Conservation (phyloP, 108 stramenopile genomes). For the Fragilariopsis cylindrus region DNA sequence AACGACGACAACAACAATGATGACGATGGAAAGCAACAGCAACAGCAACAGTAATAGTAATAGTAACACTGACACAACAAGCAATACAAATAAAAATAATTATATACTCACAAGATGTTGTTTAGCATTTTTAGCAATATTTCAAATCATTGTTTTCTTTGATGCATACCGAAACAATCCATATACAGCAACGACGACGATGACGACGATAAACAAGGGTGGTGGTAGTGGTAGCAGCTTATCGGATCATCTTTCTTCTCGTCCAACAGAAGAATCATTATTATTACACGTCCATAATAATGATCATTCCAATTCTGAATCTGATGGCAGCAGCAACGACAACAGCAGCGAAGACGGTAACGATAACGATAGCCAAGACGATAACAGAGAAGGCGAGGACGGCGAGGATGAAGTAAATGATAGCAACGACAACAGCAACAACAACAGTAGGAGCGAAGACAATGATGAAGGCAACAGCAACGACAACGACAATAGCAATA, state of each 20-base stretch:
- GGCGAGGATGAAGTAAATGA: too few relatives aligned
- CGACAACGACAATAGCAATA: not conserved
- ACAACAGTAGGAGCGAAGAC: not conserved
- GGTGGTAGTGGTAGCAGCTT: too few relatives aligned
- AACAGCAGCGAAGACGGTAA: not conserved
- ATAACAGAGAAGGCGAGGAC: not conserved
- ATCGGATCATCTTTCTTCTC: not conserved
- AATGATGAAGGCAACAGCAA: not conserved
- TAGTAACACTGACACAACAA: too few relatives aligned
- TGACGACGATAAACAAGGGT: too few relatives aligned
- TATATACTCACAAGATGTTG: too few relatives aligned
- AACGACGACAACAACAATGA: too few relatives aligned
- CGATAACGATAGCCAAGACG: not conserved
- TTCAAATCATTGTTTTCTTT: constrained; percentile 12
- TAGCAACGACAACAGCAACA: not conserved
- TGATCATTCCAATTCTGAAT: not conserved
- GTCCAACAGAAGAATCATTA: not conserved
- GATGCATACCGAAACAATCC: not conserved
- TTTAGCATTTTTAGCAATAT: not conserved
- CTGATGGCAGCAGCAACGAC: not conserved
- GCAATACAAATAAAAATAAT: too few relatives aligned
- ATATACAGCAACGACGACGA: too few relatives aligned
- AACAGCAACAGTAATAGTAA: too few relatives aligned
- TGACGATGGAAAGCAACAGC: too few relatives aligned
- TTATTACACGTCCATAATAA: not conserved